Conservation (phyloP, 495 filamentous ascomycete genomes). For the Delitschia confertaspora region DNA sequence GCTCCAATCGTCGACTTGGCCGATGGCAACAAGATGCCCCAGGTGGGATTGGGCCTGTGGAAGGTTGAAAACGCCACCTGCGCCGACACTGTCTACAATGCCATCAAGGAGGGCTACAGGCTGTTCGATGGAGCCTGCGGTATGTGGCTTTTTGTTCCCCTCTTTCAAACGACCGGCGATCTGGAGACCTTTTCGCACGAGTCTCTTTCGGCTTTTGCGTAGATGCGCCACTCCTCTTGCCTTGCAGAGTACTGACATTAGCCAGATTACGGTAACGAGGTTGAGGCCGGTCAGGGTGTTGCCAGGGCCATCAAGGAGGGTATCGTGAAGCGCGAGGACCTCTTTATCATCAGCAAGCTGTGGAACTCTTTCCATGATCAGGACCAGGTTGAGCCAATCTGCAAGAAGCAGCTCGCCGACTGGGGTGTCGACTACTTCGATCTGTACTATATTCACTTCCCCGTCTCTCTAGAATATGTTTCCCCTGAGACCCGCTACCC, state of each 20-base stretch:
- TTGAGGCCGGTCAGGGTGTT: constrained; percentile 42
- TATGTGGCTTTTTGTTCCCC: constrained; percentile 28
- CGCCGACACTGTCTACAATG: constrained; percentile 28
- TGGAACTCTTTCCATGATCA: constrained; percentile 62
- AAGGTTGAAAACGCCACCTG: constrained; percentile 25
- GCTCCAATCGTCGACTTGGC: constrained; percentile 20
- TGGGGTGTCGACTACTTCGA: constrained; percentile 59
- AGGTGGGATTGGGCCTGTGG: constrained; percentile 31
- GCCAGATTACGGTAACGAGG: constrained; percentile 44
- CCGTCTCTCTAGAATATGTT: constrained; percentile 37
- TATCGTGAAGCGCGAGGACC: constrained; percentile 47
- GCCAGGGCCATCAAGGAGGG: constrained; percentile 45
- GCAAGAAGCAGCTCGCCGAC: constrained; percentile 52
- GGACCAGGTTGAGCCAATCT: constrained; percentile 49
- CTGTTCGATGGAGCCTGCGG: constrained; percentile 27
- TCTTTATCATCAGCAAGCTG: constrained; percentile 64
- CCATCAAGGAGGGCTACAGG: constrained; percentile 27
- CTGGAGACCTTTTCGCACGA: neutral
- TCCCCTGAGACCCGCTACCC: constrained; percentile 29
- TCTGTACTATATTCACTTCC: constrained; percentile 62
- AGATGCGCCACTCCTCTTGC: constrained; percentile 18
- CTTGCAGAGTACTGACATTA: constrained; percentile 1
- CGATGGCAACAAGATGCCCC: constrained; percentile 30
- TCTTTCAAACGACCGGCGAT: too few relatives aligned
- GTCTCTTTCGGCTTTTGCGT: constrained; percentile 49